Evolutionary conservation across 352 stramenopile species (phyloP), one percentile per base, ranked within the genome.

Genomic region (Thraustochytrium sp.): DNA sequence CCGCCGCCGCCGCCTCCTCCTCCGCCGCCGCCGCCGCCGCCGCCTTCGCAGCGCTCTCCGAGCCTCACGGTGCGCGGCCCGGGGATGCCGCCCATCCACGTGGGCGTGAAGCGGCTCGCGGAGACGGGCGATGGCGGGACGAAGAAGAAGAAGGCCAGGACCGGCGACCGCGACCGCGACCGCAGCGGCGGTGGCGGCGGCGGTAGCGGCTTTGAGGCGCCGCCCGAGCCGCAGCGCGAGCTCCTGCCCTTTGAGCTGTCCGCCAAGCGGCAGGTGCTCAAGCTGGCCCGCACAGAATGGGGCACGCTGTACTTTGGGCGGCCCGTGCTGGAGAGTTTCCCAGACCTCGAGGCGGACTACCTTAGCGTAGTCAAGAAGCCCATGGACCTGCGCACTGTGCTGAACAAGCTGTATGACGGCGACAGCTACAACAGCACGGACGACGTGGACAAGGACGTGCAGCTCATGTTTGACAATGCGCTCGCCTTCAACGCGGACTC

Each of bases 361-460:
- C 18, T 63, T n/a, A 38, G 21, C 2, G 34, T 80, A 11, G 46
- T 80, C 42, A 37, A 44, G 26, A 26, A 80, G 46, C 68, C 68
- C 26, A 77, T 77, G 44, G 68, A 80, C n/a, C 68, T 80, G 13
- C 68, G 68, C 48, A 80, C 68, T 5, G n/a, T 80, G n/a, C 68
- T 80, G 26, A 46, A 23, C 18, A 63, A 34, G 68, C 51, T 80
- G 18, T 80, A 75, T 4, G 68, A 61, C 51, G 68, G 68, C 46
- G 68, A 80, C 16, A 23, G 46, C 51, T 80, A 80, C 44, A 80
- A 64, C 29, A 64, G 53, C 48, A 34, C 68, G 0, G 68, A 80
- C 31, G 68, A 80, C 23, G 68, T 80, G 37, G 53, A 80, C 53
- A 40, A 21, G 37, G 68, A 80, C 46, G 68, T 80, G 23, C 68